Evolutionary conservation across 2,329 filamentous ascomycete species (phyloP), one percentile per base, ranked within the genome.

Genomic region (Aspergillus flavus): DNA sequence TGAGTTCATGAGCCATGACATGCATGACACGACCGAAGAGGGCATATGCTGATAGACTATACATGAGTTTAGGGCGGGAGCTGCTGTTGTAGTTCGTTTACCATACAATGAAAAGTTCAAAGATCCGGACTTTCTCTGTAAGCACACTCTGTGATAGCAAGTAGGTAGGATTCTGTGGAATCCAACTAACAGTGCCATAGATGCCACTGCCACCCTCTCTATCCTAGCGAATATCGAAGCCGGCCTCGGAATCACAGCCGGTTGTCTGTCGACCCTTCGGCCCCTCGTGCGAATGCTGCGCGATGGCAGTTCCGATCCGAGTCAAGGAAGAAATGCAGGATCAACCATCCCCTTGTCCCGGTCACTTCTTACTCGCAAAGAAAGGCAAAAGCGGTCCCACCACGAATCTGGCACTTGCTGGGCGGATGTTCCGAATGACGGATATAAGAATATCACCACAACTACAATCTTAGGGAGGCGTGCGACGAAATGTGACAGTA

Each of bases 271-370:
- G 14, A 57, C 80, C 7, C 69, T 81, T 0, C 75, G 79, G 1
- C 81, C 81, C 0, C 72, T 83, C 0, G 67, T 82, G 6, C 76
- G 63, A 11, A 34, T 41, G 19, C 54, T 57, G 14, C 53, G 53
- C 43, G 59, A 57, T n/a, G 50, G 50, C 26, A 53, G 50, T 23
- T 53, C 50, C 9, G 23, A 53, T 21, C 50, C 50, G 4, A 53
- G 50, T 21, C 50, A 34, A 32, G 50, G 19, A 53, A n/a, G 14
- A 34, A 14, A 34, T 3, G 11, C 28, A 14, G 30, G 50, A n/a
- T 53, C 30, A n/a, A 11, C 50, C 16, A 53, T 53, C 50, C 50
- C 30, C 9, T 26, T 53, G 16, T 53, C 50, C 28, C 50, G 30
- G 50, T 53, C 50, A 23, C 30, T 34, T 16, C 30, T 34, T 14